Base-by-base conservation (phyloP, 2,329 filamentous ascomycete species). In the Neurospora crassa region DNA sequence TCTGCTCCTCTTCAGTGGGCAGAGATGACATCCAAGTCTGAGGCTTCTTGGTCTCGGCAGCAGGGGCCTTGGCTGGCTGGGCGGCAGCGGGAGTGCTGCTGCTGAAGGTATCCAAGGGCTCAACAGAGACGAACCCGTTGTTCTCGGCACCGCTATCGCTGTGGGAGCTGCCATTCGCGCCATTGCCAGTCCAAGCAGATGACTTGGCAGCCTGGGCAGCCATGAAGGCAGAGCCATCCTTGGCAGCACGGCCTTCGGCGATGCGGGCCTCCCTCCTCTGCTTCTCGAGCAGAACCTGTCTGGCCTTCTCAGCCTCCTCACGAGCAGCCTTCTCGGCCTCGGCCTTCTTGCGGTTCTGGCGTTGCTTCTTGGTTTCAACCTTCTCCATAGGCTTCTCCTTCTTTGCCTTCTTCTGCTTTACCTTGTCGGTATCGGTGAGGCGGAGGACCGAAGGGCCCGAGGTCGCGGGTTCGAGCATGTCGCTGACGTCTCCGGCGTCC, bases 311-410 rank as follows among this genome's bases (percentile, higher is more conserved):
- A 0, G 91, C 89, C 76, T 92, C 91, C 78, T 94, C 91, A 40
- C 92, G 89, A 71, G 88, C 86, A 40, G 86, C 84, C 85, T 93
- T 96, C 77, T 90, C 89, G 71, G 89, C 91, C 82, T 97, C 94
- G 45, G 88, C 90, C 89, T 97, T 97, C 84, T 91, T 89, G 76
- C 91, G 89, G 83, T 97, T 96, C 84, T 97, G 94, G 72, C 94
- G 90, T 84, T 97, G 93, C 86, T 97, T 97, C 91, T 97, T 97
- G 24, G 91, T 92, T 85, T 97, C 92, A 20, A 87, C 87, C 68
- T 87, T 86, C 80, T 92, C 89, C 74, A 88, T 85, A 29, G 70
- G 82, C 77, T 87, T 84, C 82, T 89, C 89, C 74, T 85, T 83
- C 81, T 90, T 90, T 73, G 87, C 84, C 82, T 90, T 87, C 78